Evolutionary conservation across 73 alveolate genomes (phyloP).

Genomic region (Paramecium sonneborni): DNA sequence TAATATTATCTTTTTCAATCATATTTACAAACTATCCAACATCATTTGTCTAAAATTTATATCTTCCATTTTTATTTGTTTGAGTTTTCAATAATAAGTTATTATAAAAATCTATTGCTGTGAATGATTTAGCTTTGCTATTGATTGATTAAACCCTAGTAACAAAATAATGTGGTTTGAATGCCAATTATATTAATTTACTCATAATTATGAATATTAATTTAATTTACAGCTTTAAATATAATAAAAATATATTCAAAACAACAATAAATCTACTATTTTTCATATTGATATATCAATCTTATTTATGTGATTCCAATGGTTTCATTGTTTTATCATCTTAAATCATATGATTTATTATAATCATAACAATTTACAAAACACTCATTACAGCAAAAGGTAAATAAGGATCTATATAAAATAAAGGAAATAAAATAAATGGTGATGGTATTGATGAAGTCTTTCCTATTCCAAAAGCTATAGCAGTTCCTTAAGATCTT

Average conservation of each 20-base stretch:
- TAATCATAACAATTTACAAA: neutral
- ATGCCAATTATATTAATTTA: neutral
- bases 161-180: neutral
- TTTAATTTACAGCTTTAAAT: neutral
- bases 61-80: conserved; percentile 3
- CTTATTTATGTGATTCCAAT: neutral
- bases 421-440: neutral
- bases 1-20: neutral
- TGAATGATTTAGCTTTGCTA: neutral
- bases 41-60: neutral
- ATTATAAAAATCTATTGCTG: neutral
- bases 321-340: neutral
- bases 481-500: neutral
- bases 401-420: neutral
- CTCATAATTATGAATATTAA: neutral
- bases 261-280: neutral
- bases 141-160: neutral
- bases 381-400: neutral
- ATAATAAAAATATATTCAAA: neutral
- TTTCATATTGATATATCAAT: neutral
- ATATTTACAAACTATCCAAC: neutral
- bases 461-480: neutral
- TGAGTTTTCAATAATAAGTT: neutral
- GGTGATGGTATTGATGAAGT: neutral
- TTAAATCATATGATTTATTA: neutral